A percentile compares a stretch with the other conserved stretches of the same genome.
Conservation (phyloP, 2,329 filamentous ascomycete genomes). For the Penicillium rolfsii region DNA sequence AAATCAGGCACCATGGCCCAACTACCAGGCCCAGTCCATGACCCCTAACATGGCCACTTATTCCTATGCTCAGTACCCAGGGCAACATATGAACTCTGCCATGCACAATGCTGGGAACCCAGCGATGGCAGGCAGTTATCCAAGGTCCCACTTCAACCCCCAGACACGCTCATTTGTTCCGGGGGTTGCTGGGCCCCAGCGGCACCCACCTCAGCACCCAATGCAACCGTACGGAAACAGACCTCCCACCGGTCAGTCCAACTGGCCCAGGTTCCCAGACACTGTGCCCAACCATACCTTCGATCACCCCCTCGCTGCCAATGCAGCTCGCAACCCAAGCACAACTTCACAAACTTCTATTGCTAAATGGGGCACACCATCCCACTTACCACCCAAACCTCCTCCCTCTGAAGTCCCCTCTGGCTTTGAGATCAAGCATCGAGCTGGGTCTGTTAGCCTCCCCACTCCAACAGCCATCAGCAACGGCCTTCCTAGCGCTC, state of each 20-base stretch:
- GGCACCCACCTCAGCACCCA: constrained; percentile 36
- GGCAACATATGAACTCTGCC: constrained; percentile 58
- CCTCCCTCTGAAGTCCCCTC: constrained; percentile 52
- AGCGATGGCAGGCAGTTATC: constrained; percentile 81
- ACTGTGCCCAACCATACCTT: constrained; percentile 24
- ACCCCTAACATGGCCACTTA: constrained; percentile 59
- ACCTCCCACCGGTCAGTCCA: constrained; percentile 27
- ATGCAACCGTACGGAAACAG: constrained; percentile 34
- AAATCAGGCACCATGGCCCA: constrained; percentile 44
- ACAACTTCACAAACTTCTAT: constrained; percentile 44
- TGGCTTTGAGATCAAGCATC: constrained; percentile 46
- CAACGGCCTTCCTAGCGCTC: constrained; percentile 24
- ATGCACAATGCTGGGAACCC: constrained; percentile 77
- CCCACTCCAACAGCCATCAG: constrained; percentile 28
- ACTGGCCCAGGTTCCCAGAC: constrained; percentile 37
- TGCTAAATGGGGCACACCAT: constrained; percentile 55
- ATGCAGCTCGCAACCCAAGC: constrained; percentile 26
- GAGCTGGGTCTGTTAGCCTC: constrained; percentile 28
- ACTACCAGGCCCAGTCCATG: constrained; percentile 41
- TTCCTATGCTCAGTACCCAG: constrained; percentile 76
- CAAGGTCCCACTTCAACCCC: constrained; percentile 86
- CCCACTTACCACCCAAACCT: constrained; percentile 55
- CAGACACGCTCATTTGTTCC: constrained; percentile 93
- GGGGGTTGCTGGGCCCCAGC: constrained; percentile 47
- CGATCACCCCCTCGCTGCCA: constrained; percentile 25